Base-by-base conservation (phyloP, 225 moss, liverwort and hornwort species). In the Takakia lepidozioides region DNA sequence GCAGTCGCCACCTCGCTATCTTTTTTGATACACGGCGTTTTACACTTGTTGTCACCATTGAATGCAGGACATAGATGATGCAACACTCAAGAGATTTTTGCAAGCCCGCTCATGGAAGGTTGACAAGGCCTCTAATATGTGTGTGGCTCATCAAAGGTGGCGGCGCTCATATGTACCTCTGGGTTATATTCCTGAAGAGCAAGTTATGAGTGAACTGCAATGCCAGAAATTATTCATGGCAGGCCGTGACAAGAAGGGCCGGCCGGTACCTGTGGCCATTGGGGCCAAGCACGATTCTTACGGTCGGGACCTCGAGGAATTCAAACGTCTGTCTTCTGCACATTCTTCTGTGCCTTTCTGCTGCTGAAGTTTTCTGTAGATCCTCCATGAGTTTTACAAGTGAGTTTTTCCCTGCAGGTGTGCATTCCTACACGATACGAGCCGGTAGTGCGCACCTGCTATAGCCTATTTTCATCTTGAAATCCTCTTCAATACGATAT, bases 71-170 rank as follows among this genome's bases (percentile, higher is more conserved):
- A 16, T 18, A 50, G 27, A 26, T 26, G 49, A 50, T 29, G 49
- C 49, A 29, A 50, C 49, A 11, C 49, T 50, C 3, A 27, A n/a
- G 27, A 27, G 49, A 10, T 50, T 50, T 18, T 19, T 50, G n/a
- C 25, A 26, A 3, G 49, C 49, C 9, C 26, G 49, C 26, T 50
- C 49, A 18, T 26, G 19, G 26, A 29, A 50, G n/a, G 49, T 50
- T 11, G 27, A 25, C 26, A 50, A 50, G 27, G 49, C 49, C 11
- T 13, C 49, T 17, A 29, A 8, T 2, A 50, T 50, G 49, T 50
- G 26, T 15, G 25, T 50, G 18, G 25, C 10, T 7, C 49, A 50
- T 16, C 49, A 50, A 14, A 50, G 26, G 10, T 50, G 49, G 49
- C 27, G 49, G 16, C 49, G 49, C 14, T 50, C 49, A 13, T 50